A percentile compares a stretch with the other conserved stretches of the same genome.
Evolutionary conservation across 306 rosid species (phyloP).

Genomic region (Cucumis melo): DNA sequence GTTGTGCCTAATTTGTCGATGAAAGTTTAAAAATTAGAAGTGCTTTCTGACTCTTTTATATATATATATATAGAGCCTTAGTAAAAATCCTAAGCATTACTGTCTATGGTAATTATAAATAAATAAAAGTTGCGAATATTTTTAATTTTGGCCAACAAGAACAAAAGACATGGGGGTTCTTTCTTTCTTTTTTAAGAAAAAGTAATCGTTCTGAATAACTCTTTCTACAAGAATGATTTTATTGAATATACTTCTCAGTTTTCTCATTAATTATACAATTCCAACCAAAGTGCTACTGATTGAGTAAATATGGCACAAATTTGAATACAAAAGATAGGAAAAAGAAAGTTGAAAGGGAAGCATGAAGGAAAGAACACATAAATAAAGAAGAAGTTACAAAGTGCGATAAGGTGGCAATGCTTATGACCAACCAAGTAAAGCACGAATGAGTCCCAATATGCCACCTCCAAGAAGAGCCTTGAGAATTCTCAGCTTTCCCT

Average conservation of each 20-base stretch:
- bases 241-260: neutral
- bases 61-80: too few species aligned
- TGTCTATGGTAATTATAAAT: too few species aligned
- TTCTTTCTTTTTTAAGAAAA: too few species aligned
- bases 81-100: too few species aligned
- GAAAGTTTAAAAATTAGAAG: too few species aligned
- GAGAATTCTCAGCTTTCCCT: conserved; percentile 46
- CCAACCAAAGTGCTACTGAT: neutral
- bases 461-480: conserved; percentile 75
- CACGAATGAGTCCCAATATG: conserved; percentile 43
- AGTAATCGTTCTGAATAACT: too few species aligned
- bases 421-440: conserved; percentile 61
- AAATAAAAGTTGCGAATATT: too few species aligned
- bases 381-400: neutral
- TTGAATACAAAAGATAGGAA: neutral
- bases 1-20: too few species aligned
- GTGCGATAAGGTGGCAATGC: neutral
- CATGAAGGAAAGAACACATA: neutral
- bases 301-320: neutral
- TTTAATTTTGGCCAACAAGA: too few species aligned
- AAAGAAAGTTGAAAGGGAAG: neutral
- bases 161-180: too few species aligned
- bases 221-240: too few species aligned
- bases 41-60: too few species aligned
- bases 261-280: neutral